Evolutionary conservation across 2,329 filamentous ascomycete species (phyloP).

Genomic region (Fusarium oligoseptatum): DNA sequence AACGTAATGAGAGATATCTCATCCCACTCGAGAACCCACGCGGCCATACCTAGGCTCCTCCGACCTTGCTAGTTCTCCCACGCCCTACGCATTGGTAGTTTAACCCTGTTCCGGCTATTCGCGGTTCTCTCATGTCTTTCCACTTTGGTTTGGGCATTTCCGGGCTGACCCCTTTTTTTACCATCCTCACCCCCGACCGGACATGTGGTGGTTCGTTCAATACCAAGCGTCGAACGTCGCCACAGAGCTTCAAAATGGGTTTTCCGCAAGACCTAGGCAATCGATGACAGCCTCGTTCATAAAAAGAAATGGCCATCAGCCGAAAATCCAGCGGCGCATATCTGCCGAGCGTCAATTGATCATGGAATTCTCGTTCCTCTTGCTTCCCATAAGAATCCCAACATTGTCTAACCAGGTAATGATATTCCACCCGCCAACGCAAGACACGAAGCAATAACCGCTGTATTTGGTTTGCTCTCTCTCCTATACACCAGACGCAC

Average conservation of each 20-base stretch:
- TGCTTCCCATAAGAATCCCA: neutral
- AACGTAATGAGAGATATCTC: neutral
- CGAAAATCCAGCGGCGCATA: neutral
- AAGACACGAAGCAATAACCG: too few relatives aligned
- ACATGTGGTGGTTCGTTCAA: neutral
- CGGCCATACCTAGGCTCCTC: neutral
- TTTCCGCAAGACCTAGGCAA: neutral
- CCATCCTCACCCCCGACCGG: neutral
- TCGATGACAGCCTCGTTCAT: neutral
- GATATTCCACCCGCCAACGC: too few relatives aligned
- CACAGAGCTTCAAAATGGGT: neutral
- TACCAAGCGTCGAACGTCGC: neutral
- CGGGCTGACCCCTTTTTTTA: neutral
- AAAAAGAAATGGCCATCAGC: neutral
- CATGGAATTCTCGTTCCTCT: neutral
- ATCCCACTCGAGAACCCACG: neutral
- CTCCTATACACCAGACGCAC: too few relatives aligned
- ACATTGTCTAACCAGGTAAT: too few relatives aligned
- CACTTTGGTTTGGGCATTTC: neutral
- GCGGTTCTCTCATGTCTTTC: neutral
- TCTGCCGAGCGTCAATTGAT: neutral
- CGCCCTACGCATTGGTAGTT: neutral
- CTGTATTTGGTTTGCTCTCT: too few relatives aligned
- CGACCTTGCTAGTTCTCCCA: neutral
- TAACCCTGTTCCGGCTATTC: neutral